Evolutionary conservation across 106 monocot species (phyloP).

Genomic region (Acanthochlamys bracteata): DNA sequence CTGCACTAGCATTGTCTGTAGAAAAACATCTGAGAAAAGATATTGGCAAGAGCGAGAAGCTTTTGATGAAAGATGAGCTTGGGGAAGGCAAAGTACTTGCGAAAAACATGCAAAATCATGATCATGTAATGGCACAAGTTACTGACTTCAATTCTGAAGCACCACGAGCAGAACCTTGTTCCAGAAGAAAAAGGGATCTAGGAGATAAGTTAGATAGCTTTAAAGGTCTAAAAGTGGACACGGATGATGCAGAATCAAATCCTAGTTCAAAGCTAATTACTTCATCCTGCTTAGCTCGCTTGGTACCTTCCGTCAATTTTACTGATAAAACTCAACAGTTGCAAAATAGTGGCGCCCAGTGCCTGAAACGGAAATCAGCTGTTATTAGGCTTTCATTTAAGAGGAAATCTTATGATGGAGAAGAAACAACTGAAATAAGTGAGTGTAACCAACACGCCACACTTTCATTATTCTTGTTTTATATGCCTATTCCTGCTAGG

Average conservation of each 20-base stretch:
- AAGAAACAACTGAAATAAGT: conserved; percentile 65
- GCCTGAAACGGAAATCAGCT: conserved; percentile 48
- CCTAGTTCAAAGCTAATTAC: conserved; percentile 22
- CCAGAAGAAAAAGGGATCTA: conserved; percentile 24
- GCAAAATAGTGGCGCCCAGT: conserved; percentile 13
- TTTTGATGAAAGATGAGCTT: conserved; percentile 21
- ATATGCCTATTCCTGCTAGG: too few species aligned
- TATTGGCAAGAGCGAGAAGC: conserved; percentile 16
- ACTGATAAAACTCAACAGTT: conserved; percentile 58
- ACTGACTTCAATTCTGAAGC: conserved; percentile 8
- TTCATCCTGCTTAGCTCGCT: conserved; percentile 28
- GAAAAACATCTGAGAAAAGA: conserved; percentile 21
- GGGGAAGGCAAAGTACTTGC: conserved; percentile 13
- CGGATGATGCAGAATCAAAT: conserved; percentile 24
- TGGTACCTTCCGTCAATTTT: conserved; percentile 60
- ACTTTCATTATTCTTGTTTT: too few species aligned
- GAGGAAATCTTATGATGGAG: conserved; percentile 62
- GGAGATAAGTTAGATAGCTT: conserved; percentile 24
- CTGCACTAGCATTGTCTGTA: conserved; percentile 25
- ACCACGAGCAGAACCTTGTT: conserved; percentile 6
- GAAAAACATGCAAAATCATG: conserved; percentile 8
- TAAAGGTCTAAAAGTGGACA: conserved; percentile 26
- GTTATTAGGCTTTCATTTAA: conserved; percentile 79
- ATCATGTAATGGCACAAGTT: conserved; percentile 11
- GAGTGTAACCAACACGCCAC: conserved; percentile 11